Percentiles rank a stretch among this genome's conserved stretches.
phyloP scores from a whole-genome alignment of 108 stramenopile species.

The Cyclotella cryptica region DNA sequence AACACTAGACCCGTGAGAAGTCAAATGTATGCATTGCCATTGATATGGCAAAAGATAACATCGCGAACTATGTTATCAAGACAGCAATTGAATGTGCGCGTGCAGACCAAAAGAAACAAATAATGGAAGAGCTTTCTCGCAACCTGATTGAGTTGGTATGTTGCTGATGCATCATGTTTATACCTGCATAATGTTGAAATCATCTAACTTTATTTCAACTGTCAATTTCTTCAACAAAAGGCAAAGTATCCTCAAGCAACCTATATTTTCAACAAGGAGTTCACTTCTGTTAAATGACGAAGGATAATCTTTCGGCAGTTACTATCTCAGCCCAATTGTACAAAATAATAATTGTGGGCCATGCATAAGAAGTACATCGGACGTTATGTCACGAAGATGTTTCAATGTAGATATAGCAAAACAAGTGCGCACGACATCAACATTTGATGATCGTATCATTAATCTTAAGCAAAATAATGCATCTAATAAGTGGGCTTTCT shows the following conservation, averaged over 20 bases:
- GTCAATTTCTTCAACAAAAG: neutral
- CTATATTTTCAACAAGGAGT: slow-evolving; percentile 8
- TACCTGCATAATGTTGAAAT: neutral
- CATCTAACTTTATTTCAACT: too few species aligned
- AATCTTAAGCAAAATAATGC: too few species aligned
- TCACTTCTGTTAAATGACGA: neutral
- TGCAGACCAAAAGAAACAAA: slow-evolving; percentile 23
- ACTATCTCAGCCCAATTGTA: too few species aligned
- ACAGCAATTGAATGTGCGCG: slow-evolving; percentile 40
- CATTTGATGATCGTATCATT: too few species aligned
- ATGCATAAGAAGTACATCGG: too few species aligned
- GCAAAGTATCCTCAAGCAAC: slow-evolving; percentile 4
- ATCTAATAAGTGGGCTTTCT: too few species aligned
- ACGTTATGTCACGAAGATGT: too few species aligned
- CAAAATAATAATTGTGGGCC: too few species aligned
- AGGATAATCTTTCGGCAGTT: neutral
- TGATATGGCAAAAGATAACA: slow-evolving; percentile 93
- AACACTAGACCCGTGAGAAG: slow-evolving; percentile 21
- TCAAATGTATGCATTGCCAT: slow-evolving; percentile 71
- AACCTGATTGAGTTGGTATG: slow-evolving; percentile 69
- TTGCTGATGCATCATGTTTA: neutral
- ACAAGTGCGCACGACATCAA: too few species aligned
- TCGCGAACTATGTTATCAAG: slow-evolving; percentile 94
- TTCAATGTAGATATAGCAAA: too few species aligned
- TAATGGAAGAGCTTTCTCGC: slow-evolving; percentile 19